Conservation (phyloP, 2,329 filamentous ascomycete species). For the Clarireedia homoeocarpa region DNA sequence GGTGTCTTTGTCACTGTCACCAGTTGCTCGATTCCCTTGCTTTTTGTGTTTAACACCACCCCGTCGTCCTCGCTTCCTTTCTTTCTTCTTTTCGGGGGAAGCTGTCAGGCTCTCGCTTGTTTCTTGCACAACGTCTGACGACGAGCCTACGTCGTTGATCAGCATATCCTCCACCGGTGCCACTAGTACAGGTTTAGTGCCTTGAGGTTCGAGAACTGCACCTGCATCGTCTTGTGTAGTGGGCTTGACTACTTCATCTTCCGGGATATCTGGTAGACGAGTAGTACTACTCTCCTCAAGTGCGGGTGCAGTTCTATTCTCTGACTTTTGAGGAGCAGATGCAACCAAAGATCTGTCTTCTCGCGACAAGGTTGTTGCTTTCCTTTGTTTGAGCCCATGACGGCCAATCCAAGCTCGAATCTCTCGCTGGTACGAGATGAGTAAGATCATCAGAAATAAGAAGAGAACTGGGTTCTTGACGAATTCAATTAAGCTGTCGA, state of each 20-base stretch:
- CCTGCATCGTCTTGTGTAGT: neutral
- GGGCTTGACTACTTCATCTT: neutral
- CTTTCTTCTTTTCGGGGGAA: constrained; percentile 46
- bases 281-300: neutral
- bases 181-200: neutral
- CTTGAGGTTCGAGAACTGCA: neutral
- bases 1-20: constrained; percentile 32
- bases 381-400: constrained; percentile 3
- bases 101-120: constrained; percentile 16
- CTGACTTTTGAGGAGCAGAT: constrained; percentile 7
- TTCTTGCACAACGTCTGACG: neutral
- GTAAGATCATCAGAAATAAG: constrained; percentile 29
- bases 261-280: neutral
- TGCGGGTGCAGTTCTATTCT: neutral
- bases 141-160: neutral
- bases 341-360: constrained; percentile 17
- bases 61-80: constrained; percentile 57
- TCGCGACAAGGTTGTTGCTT: neutral
- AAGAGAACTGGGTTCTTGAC: constrained; percentile 41
- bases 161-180: neutral
- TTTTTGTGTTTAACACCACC: constrained; percentile 63
- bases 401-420: constrained; percentile 29
- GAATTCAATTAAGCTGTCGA: constrained; percentile 45
- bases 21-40: constrained; percentile 34
- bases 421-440: constrained; percentile 22